These are phyloP conservation scores for Chlorella sp. DNA, from an alignment of 139 green algal genomes.

Conservation along the genomic window DNA sequence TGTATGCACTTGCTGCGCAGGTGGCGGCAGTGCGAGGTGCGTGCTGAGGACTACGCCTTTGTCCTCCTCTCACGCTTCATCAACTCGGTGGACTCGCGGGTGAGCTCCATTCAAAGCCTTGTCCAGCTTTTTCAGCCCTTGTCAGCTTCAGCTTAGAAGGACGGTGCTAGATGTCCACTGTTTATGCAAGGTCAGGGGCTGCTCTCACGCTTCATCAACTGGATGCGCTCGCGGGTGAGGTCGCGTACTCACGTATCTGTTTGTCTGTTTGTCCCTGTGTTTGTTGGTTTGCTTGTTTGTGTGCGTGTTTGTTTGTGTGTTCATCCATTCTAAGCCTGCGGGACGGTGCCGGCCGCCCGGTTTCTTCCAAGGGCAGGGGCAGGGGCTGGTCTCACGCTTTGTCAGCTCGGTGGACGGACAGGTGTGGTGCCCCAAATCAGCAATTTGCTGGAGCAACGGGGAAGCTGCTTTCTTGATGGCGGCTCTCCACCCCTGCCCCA, in stretches of 20 bases:
- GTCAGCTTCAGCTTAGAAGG: too few species aligned
- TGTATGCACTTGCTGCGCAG: neutral
- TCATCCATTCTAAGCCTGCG: too few species aligned
- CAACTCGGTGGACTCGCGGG: constrained; percentile 74
- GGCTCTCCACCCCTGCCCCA: too few species aligned
- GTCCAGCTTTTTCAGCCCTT: too few species aligned
- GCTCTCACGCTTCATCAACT: neutral
- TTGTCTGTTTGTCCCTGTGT: neutral
- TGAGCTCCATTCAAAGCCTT: too few species aligned
- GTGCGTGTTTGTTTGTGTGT: neutral
- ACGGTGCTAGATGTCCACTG: neutral
- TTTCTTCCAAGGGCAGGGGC: too few species aligned
- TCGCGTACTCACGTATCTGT: too few species aligned
- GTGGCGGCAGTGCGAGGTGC: constrained; percentile 91
- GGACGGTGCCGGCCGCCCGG: too few species aligned
- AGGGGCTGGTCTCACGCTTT: neutral
- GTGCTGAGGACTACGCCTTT: constrained; percentile 94
- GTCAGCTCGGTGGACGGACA: neutral
- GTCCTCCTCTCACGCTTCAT: constrained; percentile 84
- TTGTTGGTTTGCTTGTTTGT: neutral
- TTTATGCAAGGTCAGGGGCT: too few species aligned
- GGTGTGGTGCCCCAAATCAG: too few species aligned
- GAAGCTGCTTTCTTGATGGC: too few species aligned
- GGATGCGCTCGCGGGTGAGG: neutral
- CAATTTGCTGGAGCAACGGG: too few species aligned